Percentiles rank a stretch among this genome's conserved stretches.
phyloP scores from a whole-genome alignment of 345 rosid species.

The Mangifera indica region DNA sequence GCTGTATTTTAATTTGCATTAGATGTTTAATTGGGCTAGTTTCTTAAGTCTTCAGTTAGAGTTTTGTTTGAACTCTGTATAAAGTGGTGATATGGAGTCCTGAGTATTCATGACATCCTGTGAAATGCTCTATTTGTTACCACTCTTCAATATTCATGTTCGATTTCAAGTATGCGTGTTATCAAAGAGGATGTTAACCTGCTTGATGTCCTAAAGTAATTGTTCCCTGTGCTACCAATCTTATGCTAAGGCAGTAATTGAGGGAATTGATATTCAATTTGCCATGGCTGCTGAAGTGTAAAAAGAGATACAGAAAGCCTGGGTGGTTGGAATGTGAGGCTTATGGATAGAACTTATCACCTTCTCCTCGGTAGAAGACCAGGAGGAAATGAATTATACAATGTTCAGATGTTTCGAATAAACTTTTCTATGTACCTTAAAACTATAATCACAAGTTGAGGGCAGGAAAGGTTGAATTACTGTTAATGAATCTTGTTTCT shows the following conservation, averaged over 20 bases:
- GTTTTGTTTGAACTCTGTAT: too few relatives aligned
- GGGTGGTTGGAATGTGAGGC: neutral
- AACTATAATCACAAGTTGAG: neutral
- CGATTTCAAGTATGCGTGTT: too few relatives aligned
- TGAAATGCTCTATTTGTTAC: too few relatives aligned
- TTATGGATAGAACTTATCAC: neutral
- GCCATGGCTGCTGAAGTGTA: slow-evolving; percentile 1
- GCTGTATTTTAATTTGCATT: too few relatives aligned
- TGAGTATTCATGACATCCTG: too few relatives aligned
- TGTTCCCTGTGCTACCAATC: neutral
- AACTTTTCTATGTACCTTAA: neutral
- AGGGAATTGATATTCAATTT: neutral
- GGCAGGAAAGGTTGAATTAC: slow-evolving; percentile 3
- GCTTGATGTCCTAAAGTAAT: neutral
- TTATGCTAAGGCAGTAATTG: neutral
- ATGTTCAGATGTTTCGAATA: neutral
- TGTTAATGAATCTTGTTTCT: neutral
- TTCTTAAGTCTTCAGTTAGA: too few relatives aligned
- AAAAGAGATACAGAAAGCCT: neutral
- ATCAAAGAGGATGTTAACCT: neutral
- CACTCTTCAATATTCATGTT: too few relatives aligned
- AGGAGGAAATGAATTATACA: neutral
- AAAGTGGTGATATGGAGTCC: too few relatives aligned
- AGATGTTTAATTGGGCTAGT: too few relatives aligned
- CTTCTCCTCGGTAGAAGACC: neutral